Percentiles rank a stretch among this genome's conserved stretches.
Conservation (phyloP, 345 rosid genomes). For the Euphorbia pulcherrima region DNA sequence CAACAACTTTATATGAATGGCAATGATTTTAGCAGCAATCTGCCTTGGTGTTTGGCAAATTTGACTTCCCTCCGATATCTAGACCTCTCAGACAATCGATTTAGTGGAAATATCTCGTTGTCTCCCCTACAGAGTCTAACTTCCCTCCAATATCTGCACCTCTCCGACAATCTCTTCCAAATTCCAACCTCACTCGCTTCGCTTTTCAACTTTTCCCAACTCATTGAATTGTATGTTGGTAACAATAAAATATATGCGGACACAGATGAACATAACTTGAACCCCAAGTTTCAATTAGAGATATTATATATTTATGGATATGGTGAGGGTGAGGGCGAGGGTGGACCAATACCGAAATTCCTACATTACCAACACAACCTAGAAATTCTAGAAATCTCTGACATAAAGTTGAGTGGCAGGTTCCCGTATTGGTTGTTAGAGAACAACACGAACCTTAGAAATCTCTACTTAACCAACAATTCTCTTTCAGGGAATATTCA, state of each 20-base stretch:
- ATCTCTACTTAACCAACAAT: neutral
- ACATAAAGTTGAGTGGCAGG: neutral
- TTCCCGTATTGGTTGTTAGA: slow-evolving; percentile 2
- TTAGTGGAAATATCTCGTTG: too few relatives aligned
- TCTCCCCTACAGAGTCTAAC: too few relatives aligned
- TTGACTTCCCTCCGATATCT: too few relatives aligned
- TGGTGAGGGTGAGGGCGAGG: too few relatives aligned
- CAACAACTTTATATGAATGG: too few relatives aligned
- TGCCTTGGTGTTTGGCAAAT: too few relatives aligned
- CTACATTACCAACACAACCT: neutral
- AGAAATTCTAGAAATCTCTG: neutral
- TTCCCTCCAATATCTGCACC: too few relatives aligned
- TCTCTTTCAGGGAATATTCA: neutral
- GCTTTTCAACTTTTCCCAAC: neutral
- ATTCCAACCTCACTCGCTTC: neutral
- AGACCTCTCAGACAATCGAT: too few relatives aligned
- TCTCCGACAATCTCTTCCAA: neutral
- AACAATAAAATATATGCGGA: neutral
- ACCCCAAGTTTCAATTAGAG: neutral
- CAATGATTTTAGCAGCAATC: too few relatives aligned
- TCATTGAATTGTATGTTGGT: neutral
- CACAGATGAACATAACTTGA: neutral
- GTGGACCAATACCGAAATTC: neutral
- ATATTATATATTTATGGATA: neutral
- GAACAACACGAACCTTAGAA: neutral